These are phyloP conservation scores for Ceratobasidium sp. DNA, from an alignment of 1,284 basidiomycete species.

Conservation along the genomic window DNA sequence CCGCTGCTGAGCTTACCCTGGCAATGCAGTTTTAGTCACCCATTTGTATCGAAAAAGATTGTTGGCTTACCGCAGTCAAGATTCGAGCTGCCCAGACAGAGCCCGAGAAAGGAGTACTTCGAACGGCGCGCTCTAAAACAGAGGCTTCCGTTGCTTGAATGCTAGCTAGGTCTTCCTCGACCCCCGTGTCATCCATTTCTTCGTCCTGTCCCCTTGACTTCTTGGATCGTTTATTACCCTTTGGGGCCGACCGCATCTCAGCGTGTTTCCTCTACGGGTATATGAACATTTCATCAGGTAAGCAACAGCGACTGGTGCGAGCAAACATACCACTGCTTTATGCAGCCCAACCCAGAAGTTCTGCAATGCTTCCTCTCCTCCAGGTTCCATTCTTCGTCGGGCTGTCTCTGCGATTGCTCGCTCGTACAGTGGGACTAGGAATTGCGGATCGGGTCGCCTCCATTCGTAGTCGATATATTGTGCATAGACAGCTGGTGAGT, in stretches of 20 bases:
- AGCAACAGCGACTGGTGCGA: conserved; percentile 51
- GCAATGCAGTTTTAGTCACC: not conserved
- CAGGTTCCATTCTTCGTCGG: conserved; percentile 50
- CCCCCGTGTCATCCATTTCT: conserved; percentile 32
- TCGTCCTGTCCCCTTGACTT: conserved; percentile 24
- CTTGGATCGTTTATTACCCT: conserved; percentile 28
- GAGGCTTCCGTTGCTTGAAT: conserved; percentile 18
- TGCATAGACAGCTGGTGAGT: conserved; percentile 71
- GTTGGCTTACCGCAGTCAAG: conserved; percentile 42
- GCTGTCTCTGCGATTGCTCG: conserved; percentile 81
- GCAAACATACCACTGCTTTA: conserved; percentile 65
- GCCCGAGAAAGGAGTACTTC: conserved; percentile 50
- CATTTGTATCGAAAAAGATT: not conserved
- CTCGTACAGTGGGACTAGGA: conserved; percentile 78
- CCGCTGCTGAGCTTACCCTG: conserved; percentile 24
- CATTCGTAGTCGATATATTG: conserved; percentile 76
- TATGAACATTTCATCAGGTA: conserved; percentile 8
- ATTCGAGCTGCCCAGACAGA: conserved; percentile 48
- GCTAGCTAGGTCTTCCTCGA: conserved; percentile 27
- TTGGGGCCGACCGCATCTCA: conserved; percentile 28
- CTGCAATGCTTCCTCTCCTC: conserved; percentile 70
- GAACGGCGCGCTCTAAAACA: conserved; percentile 48
- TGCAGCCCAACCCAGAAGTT: conserved; percentile 76
- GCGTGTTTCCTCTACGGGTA: conserved; percentile 13
- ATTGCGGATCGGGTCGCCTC: conserved; percentile 72